phyloP scores from a whole-genome alignment of 2,329 filamentous ascomycete genomes.

The Cladosporium sphaerospermum region DNA sequence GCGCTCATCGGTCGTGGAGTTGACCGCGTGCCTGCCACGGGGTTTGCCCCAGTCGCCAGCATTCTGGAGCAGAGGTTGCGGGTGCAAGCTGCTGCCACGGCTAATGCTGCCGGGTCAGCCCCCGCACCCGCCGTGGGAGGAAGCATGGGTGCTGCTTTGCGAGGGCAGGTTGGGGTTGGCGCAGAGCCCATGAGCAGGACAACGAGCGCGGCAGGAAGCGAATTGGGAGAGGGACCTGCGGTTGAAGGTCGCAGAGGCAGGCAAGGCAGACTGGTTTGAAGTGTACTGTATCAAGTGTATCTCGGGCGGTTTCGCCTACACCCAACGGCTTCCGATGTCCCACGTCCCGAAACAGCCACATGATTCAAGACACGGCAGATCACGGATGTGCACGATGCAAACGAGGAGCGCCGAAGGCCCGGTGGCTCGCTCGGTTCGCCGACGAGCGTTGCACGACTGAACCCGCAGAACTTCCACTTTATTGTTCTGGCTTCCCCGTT shows the following conservation, averaged over 20 bases:
- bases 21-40: conserved; percentile 27
- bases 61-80: conserved; percentile 17
- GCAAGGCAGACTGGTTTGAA: conserved; percentile 8
- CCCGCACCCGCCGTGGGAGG: conserved; percentile 13
- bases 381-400: neutral
- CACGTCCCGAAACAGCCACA: neutral
- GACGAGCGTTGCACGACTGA: too few relatives aligned
- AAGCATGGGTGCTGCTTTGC: conserved; percentile 23
- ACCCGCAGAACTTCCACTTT: too few relatives aligned
- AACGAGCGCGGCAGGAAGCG: conserved; percentile 19
- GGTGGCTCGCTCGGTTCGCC: too few relatives aligned
- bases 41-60: conserved; percentile 27
- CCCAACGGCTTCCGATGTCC: neutral
- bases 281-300: neutral
- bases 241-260: conserved; percentile 4
- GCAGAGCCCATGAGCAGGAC: conserved; percentile 24
- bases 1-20: conserved; percentile 29
- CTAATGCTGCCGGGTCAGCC: conserved; percentile 8
- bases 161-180: conserved; percentile 17
- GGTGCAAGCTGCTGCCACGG: conserved; percentile 14
- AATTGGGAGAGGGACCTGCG: conserved; percentile 13
- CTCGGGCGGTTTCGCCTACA: neutral
- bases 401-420: neutral
- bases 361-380: conserved; percentile 1
- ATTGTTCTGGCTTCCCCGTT: too few relatives aligned